Base-by-base conservation (phyloP, 345 rosid species). In the Adansonia digitata region DNA sequence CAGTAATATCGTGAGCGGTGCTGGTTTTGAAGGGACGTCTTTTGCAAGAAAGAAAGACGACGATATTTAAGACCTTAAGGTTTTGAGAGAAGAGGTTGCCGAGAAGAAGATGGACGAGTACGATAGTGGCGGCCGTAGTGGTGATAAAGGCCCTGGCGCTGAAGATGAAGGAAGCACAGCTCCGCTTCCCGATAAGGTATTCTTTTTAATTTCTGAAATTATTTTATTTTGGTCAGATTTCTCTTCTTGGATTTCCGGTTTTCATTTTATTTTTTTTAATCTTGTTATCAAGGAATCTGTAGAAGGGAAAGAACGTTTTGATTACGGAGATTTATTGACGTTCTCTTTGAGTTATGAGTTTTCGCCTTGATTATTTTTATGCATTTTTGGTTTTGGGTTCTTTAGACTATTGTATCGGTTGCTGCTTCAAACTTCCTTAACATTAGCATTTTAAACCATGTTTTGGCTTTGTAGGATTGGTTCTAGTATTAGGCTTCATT, bases 91-190 rank as follows among this genome's bases (percentile, higher is more conserved):
- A 73, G 81, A 75, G 78, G 59, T 76, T 76, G 79, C 59, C 4
- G 57, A 51, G 74, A 69, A 80, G 75, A 84, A 78, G 78, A 95
- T 95, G 98, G 92, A 82, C 72, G 96, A 84, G 46, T 80, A 68
- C 75, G 91, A 87, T 68, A 92, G 96, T 69, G 94, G 94, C 7
- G 93, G 90, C 40, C 83, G 87, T 46, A 92, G 95, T 76, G 87
- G 85, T 63, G 91, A 87, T 43, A 89, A 82, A 75, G 89, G 60
- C 43, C 78, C 84, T 3, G 91, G 85, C 14, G 90, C 93, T 40
- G 98, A 91, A 43, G 98, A 95, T 51, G 99, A 93, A 80, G 99
- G 92, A 75, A 90, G 84, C 82, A 63, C 94, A 29, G 92, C 96
- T 80, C 98, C 97, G 1, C 83, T 93, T 75, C 99, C 99, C 10